Conservation (phyloP, 805 yeast species). For the Nakazawaea siamensis region DNA sequence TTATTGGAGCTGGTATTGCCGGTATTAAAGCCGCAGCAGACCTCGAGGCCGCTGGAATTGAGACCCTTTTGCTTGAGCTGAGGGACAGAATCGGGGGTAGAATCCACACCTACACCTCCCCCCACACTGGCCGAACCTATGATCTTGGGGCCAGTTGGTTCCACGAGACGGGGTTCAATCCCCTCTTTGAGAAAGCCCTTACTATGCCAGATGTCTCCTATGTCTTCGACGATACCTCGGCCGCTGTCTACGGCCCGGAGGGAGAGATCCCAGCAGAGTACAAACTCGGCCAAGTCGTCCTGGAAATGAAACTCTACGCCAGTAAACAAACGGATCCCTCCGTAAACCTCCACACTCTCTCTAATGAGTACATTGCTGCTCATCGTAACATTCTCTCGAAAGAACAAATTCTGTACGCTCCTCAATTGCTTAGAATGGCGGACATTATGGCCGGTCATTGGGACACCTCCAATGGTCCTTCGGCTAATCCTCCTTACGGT, state of each 20-base stretch:
- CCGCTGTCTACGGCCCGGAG: slow-evolving; percentile 17
- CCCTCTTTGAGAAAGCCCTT: slow-evolving; percentile 24
- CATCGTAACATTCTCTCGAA: slow-evolving; percentile 14
- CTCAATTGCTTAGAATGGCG: slow-evolving; percentile 19
- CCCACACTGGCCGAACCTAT: slow-evolving; percentile 19
- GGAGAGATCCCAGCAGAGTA: slow-evolving; percentile 17
- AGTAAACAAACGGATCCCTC: slow-evolving; percentile 24
- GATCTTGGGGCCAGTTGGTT: slow-evolving; percentile 52
- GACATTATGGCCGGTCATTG: slow-evolving; percentile 23
- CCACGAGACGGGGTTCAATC: slow-evolving; percentile 37
- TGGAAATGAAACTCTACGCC: slow-evolving; percentile 20
- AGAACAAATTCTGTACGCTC: slow-evolving; percentile 20
- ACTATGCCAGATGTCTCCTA: slow-evolving; percentile 17
- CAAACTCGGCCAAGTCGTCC: slow-evolving; percentile 25
- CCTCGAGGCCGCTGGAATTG: slow-evolving; percentile 25
- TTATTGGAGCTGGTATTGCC: slow-evolving; percentile 50
- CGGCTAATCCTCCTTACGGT: slow-evolving; percentile 16
- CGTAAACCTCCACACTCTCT: slow-evolving; percentile 17
- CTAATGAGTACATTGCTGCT: slow-evolving; percentile 16
- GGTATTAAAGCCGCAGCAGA: slow-evolving; percentile 43
- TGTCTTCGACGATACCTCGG: slow-evolving; percentile 27
- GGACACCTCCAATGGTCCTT: slow-evolving; percentile 21
- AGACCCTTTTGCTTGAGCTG: slow-evolving; percentile 38
- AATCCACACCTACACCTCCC: slow-evolving; percentile 22
- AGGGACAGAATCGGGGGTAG: slow-evolving; percentile 41